A percentile compares a stretch with the other conserved stretches of the same genome.
Conservation (phyloP, 108 stramenopile species). For the Skeletonema grethae region DNA sequence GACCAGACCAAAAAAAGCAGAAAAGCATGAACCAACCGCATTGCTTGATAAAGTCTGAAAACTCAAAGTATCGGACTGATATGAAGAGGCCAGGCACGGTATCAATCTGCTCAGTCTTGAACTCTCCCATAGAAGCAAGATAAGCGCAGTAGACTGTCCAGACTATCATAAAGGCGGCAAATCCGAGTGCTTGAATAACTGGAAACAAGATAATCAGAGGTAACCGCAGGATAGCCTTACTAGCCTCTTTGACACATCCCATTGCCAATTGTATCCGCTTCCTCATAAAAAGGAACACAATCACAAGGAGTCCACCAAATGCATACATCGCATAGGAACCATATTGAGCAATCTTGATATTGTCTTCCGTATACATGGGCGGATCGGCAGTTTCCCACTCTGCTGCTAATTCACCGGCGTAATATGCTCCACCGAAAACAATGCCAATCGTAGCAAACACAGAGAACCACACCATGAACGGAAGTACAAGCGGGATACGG, state of each 20-base stretch:
- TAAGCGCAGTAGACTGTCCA: conserved; percentile 66
- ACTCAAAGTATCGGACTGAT: conserved; percentile 54
- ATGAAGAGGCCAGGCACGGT: background rate
- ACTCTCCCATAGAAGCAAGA: conserved; percentile 82
- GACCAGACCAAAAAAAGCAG: conserved; percentile 91
- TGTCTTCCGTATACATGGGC: conserved; percentile 35
- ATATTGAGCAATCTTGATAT: conserved; percentile 55
- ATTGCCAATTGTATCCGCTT: conserved; percentile 88
- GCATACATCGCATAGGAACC: conserved; percentile 63
- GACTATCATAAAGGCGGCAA: conserved; percentile 61
- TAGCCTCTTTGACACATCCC: conserved; percentile 83
- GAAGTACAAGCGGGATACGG: conserved; percentile 82
- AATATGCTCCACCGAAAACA: conserved; percentile 64
- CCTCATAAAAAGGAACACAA: conserved; percentile 80
- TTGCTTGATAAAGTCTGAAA: conserved; percentile 48
- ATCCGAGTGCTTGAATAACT: conserved; percentile 64
- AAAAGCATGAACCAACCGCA: conserved; percentile 89
- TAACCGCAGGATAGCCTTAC: conserved; percentile 81
- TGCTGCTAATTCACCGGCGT: conserved; percentile 45
- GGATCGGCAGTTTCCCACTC: conserved; percentile 61
- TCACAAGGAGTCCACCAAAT: conserved; percentile 54
- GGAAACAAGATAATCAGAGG: conserved; percentile 81
- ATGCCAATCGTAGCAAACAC: conserved; percentile 66
- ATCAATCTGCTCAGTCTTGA: conserved; percentile 29
- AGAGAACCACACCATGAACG: conserved; percentile 80